Percentiles rank a stretch among this genome's conserved stretches.
Evolutionary conservation across 2,329 filamentous ascomycete species (phyloP).

Genomic region (Fusarium sp.): DNA sequence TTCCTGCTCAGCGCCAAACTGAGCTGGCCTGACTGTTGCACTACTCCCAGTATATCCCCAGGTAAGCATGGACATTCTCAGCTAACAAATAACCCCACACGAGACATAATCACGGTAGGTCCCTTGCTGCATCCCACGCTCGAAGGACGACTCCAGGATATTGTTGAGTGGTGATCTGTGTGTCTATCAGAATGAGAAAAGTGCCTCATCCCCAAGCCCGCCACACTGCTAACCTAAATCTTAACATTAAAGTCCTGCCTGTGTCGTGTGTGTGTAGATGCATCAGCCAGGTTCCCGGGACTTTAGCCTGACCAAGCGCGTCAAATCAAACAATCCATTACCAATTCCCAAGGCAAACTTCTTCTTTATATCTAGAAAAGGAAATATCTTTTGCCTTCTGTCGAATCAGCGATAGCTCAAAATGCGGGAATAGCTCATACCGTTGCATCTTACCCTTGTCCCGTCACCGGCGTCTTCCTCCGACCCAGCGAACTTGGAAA

Average conservation of each 20-base stretch:
- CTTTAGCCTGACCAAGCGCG: conserved; percentile 18
- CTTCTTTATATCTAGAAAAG: conserved; percentile 21
- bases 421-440: conserved; percentile 34
- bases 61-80: not conserved
- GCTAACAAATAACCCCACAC: conserved; percentile 23
- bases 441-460: conserved; percentile 27
- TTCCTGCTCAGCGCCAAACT: conserved; percentile 4
- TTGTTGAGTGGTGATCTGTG: not conserved
- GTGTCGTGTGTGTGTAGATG: conserved; percentile 7
- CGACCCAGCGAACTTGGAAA: conserved; percentile 24
- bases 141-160: not conserved
- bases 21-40: conserved; percentile 21
- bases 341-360: conserved; percentile 32
- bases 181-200: not conserved
- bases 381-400: conserved; percentile 10
- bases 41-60: not conserved
- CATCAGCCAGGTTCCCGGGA: conserved; percentile 7
- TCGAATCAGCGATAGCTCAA: conserved; percentile 35
- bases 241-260: conserved; percentile 1
- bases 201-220: not conserved
- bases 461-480: conserved; percentile 16
- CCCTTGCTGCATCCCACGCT: conserved; percentile 5
- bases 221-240: conserved; percentile 14
- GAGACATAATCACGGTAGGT: not conserved
- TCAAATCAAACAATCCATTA: conserved; percentile 34